phyloP scores from a whole-genome alignment of 805 yeast species.

The Saccharomycopsis olivae region DNA sequence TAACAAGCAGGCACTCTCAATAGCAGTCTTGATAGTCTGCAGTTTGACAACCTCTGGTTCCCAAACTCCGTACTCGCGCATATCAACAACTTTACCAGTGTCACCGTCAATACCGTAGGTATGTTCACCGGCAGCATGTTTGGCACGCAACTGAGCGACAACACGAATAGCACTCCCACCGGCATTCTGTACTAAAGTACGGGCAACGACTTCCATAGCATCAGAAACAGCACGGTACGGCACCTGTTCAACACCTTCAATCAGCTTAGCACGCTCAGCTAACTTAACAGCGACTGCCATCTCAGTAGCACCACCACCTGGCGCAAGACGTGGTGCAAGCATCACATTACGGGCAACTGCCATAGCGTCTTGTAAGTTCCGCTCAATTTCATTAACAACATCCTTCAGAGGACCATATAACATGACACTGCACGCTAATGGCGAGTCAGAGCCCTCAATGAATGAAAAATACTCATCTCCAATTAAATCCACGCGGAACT shows the following conservation, averaged over 20 bases:
- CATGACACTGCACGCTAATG: conserved; percentile 87
- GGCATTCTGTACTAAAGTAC: conserved; percentile 94
- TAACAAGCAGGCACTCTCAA: conserved; percentile 91
- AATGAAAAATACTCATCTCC: conserved; percentile 96
- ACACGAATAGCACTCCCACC: conserved; percentile 94
- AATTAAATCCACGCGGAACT: conserved; percentile 85
- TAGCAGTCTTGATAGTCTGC: conserved; percentile 95
- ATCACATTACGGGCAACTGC: conserved; percentile 92
- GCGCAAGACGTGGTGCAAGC: conserved; percentile 88
- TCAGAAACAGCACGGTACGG: conserved; percentile 98
- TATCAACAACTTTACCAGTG: conserved; percentile 85
- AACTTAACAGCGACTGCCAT: conserved; percentile 91
- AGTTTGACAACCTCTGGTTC: conserved; percentile 98
- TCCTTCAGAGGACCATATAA: conserved; percentile 97
- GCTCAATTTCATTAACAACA: conserved; percentile 88
- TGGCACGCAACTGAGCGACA: conserved; percentile 85
- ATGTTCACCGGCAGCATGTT: conserved; percentile 82
- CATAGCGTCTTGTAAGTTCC: conserved; percentile 97
- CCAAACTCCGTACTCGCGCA: conserved; percentile 96
- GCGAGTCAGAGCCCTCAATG: conserved; percentile 68
- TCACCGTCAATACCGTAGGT: conserved; percentile 95
- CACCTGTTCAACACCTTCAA: conserved; percentile 96
- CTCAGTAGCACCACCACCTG: conserved; percentile 99
- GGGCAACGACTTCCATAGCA: conserved; percentile 96
- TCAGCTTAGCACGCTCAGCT: conserved; percentile 80